Conservation (phyloP, 2,329 filamentous ascomycete genomes). For the Ascochyta fabae region DNA sequence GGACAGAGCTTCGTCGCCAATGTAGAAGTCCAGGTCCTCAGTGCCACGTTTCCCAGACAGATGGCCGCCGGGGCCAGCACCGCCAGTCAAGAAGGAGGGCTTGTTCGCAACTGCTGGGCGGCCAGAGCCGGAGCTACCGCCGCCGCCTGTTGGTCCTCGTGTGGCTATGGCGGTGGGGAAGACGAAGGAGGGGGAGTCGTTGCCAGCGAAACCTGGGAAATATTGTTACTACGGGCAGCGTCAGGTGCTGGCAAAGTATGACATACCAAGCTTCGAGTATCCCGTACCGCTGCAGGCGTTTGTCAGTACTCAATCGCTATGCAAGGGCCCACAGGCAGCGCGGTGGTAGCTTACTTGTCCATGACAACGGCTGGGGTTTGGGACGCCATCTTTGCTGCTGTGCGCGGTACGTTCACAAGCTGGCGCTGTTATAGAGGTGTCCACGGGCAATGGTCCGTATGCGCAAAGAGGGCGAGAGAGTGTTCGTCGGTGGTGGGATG, state of each 20-base stretch:
- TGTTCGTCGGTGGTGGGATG: conserved; percentile 39
- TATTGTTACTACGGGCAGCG: conserved; percentile 45
- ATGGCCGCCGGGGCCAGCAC: conserved; percentile 81
- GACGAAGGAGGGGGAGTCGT: conserved; percentile 98
- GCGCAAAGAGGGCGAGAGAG: conserved; percentile 32
- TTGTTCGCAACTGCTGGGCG: conserved; percentile 92
- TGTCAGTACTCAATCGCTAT: conserved; percentile 45
- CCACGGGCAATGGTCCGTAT: conserved; percentile 24
- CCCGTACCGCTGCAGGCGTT: conserved; percentile 83
- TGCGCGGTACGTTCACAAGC: conserved; percentile 28
- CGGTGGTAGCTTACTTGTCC: conserved; percentile 86
- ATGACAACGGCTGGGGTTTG: conserved; percentile 99
- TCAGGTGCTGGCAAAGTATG: background rate
- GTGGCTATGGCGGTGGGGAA: conserved; percentile 99
- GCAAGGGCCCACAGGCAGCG: conserved; percentile 36
- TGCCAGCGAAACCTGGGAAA: conserved; percentile 87
- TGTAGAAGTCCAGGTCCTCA: conserved; percentile 98
- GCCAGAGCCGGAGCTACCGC: conserved; percentile 80
- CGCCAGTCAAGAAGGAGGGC: conserved; percentile 91
- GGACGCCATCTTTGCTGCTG: conserved; percentile 75
- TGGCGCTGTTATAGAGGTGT: conserved; percentile 34
- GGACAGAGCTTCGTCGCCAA: conserved; percentile 91
- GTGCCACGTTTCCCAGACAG: conserved; percentile 92
- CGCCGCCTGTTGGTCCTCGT: conserved; percentile 75
- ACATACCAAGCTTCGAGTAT: conserved; percentile 95